Conservation (phyloP, 2,329 filamentous ascomycete species). For the Cordyceps cateniannulata region DNA sequence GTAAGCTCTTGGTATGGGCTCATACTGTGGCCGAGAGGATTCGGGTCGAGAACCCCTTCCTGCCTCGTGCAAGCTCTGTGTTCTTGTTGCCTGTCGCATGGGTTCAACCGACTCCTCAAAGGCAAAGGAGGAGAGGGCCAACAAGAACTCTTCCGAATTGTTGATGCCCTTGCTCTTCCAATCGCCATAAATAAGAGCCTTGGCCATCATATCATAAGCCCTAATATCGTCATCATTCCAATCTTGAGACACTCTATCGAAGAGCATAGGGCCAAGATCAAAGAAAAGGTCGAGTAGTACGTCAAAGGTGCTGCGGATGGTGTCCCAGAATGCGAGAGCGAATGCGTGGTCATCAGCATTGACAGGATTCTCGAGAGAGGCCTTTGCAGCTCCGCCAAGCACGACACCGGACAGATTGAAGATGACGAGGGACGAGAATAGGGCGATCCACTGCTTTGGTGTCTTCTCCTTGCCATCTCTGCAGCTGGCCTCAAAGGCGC, state of each 20-base stretch:
- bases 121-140: not conserved
- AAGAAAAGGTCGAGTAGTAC: not conserved
- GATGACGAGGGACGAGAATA: constrained; percentile 51
- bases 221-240: constrained; percentile 4
- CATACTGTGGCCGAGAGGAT: not conserved
- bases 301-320: not conserved
- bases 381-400: constrained; percentile 35
- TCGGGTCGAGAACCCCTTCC: not conserved
- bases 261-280: constrained; percentile 1
- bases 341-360: constrained; percentile 8
- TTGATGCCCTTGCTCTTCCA: not conserved
- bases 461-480: constrained; percentile 26
- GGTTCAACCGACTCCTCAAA: not conserved
- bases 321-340: constrained; percentile 3
- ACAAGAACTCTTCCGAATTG: constrained; percentile 5
- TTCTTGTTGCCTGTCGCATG: not conserved
- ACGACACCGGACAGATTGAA: constrained; percentile 50
- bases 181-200: not conserved
- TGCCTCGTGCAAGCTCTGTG: not conserved
- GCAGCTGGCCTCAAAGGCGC: constrained; percentile 43
- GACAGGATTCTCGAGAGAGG: not conserved
- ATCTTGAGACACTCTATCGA: constrained; percentile 1
- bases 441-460: constrained; percentile 43
- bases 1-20: not conserved
- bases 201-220: constrained; percentile 4